A percentile compares a stretch with the other conserved stretches of the same genome.
Conservation (phyloP, 805 yeast genomes). For the Candida corydali region DNA sequence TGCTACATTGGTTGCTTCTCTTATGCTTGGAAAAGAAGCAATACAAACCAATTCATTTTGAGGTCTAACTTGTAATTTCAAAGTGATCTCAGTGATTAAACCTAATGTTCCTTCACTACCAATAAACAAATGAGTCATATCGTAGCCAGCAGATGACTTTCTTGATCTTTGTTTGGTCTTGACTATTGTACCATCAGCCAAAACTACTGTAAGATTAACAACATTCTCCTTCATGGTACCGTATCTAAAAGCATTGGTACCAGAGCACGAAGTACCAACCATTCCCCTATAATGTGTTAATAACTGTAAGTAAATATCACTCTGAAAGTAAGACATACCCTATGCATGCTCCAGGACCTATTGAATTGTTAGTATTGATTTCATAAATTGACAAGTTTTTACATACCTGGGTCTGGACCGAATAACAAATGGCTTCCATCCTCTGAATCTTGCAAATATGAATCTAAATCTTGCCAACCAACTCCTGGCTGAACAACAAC, state of each 20-base stretch:
- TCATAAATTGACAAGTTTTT: slow-evolving; percentile 27
- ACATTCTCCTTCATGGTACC: slow-evolving; percentile 87
- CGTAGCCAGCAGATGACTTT: slow-evolving; percentile 80
- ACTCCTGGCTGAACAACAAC: slow-evolving; percentile 78
- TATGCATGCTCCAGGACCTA: slow-evolving; percentile 74
- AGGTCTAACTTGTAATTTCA: slow-evolving; percentile 62
- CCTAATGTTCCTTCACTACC: slow-evolving; percentile 86
- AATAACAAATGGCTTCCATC: slow-evolving; percentile 48
- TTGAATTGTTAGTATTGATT: neutral
- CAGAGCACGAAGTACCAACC: slow-evolving; percentile 78
- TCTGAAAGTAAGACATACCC: slow-evolving; percentile 37
- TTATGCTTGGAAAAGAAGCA: slow-evolving; percentile 59
- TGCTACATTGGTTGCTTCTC: slow-evolving; percentile 68
- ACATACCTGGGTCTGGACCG: slow-evolving; percentile 77
- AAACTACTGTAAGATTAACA: slow-evolving; percentile 69
- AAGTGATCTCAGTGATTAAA: slow-evolving; percentile 64
- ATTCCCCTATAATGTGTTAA: slow-evolving; percentile 81
- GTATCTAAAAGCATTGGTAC: slow-evolving; percentile 75
- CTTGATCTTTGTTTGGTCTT: slow-evolving; percentile 76
- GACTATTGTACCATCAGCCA: slow-evolving; percentile 79
- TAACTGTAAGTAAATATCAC: neutral
- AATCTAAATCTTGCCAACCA: slow-evolving; percentile 76
- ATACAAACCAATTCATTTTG: slow-evolving; percentile 65
- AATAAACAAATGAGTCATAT: slow-evolving; percentile 68
- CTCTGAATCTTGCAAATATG: slow-evolving; percentile 49